Percentiles rank a stretch among this genome's conserved stretches.
phyloP scores from a whole-genome alignment of 805 yeast species.

The Candida pseudoglaebosa region DNA sequence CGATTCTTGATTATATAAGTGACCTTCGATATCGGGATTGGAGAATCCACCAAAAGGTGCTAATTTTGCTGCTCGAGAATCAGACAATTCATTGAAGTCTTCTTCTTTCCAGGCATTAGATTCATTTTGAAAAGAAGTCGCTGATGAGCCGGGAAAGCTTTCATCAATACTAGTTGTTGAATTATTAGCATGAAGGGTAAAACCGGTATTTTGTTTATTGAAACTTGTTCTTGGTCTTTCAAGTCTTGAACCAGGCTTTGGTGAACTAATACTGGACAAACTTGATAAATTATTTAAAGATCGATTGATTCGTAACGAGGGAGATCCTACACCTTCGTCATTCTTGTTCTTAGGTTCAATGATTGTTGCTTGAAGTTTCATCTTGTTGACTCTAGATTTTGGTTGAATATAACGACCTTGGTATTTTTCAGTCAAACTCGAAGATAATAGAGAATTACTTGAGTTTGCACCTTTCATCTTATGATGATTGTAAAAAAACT shows the following conservation, averaged over 20 bases:
- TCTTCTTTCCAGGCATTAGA: constrained; percentile 18
- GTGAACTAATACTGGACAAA: constrained; percentile 9
- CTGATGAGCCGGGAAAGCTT: constrained; percentile 21
- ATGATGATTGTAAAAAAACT: constrained; percentile 40
- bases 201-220: constrained; percentile 10
- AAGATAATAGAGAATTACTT: constrained; percentile 13
- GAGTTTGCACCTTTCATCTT: constrained; percentile 3
- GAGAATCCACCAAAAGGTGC: constrained; percentile 77
- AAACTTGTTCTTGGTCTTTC: not conserved
- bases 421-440: constrained; percentile 21
- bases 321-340: constrained; percentile 29
- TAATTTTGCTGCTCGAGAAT: constrained; percentile 32
- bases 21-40: constrained; percentile 49
- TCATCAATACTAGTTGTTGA: constrained; percentile 28
- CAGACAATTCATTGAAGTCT: constrained; percentile 23
- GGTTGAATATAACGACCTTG: constrained; percentile 42
- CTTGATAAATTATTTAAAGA: constrained; percentile 22
- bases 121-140: not conserved
- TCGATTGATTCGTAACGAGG: constrained; percentile 33
- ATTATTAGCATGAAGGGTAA: constrained; percentile 17
- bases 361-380: constrained; percentile 27
- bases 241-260: constrained; percentile 6
- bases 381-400: constrained; percentile 32
- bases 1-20: constrained; percentile 39
- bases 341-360: constrained; percentile 32